Evolutionary conservation across 2,329 filamentous ascomycete genomes (phyloP), one percentile per base, ranked within the genome.

Genomic region (Cryphonectria naterciae): DNA sequence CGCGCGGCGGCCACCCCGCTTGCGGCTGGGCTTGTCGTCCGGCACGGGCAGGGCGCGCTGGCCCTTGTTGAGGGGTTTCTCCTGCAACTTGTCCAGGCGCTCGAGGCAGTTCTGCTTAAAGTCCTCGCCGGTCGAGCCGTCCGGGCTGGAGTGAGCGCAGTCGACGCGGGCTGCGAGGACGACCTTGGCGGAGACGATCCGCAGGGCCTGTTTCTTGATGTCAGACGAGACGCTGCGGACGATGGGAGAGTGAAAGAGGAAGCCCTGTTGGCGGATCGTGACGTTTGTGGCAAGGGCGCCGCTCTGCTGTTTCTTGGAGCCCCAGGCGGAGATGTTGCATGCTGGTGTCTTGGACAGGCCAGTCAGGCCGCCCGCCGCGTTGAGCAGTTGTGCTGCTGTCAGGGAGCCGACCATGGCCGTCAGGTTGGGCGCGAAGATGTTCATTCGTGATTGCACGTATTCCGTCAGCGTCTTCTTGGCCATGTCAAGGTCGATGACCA

Each of bases 371-470:
- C 96, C 96, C 0, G 94, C 93, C 72, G 94, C 93, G 81, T 98
- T 98, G 77, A 99, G 92, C n/a, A 99, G 88, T 81, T 98, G 95
- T 4, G 96, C 96, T 10, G 96, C 95, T 2, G 95, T 98, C 25
- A 97, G 86, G 0, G 95, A 96, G 25, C 96, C 96, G 70, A 99
- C 93, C 25, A 99, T 88, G 1, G 90, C 91, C 0, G 96, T 97
- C 68, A 98, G 83, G 77, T 99, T 99, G 0, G 96, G 96, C 5
- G 96, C 96, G 78, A 98, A 98, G 46, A 97, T 86, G 75, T 92
- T 96, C 93, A 99, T 98, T 73, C 96, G 93, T 49, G 95, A 98
- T 81, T 98, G 93, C 22, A 99, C 96, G 77, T 97, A 99, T 79
- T 96, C 92, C 1, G 93, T 97, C 68, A 99, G 86, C 0, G 91